Evolutionary conservation across 306 rosid genomes (phyloP).

Genomic region (Herpetospermum pedunculosum): DNA sequence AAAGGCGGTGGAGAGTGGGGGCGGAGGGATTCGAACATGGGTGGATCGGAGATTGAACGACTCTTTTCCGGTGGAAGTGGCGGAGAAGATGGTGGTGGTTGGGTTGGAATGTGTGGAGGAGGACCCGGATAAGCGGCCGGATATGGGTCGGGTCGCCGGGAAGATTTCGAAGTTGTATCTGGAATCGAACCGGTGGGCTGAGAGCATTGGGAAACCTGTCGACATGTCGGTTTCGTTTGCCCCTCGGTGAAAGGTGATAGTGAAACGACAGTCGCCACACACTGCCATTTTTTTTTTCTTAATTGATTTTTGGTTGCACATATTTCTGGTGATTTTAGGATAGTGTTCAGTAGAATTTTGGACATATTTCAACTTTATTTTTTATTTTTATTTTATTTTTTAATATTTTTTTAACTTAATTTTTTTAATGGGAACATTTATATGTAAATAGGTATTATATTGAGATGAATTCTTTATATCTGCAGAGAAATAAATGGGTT

Average conservation of each 20-base stretch:
- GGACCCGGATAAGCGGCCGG: slow-evolving; percentile 60
- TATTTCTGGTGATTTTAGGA: not conserved
- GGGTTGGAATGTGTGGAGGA: slow-evolving; percentile 54
- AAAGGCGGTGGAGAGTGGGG: slow-evolving; percentile 25
- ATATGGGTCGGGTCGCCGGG: slow-evolving; percentile 50
- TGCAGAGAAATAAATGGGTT: not conserved
- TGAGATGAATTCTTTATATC: not conserved
- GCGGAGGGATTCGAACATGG: slow-evolving; percentile 52
- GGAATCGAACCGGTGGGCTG: slow-evolving; percentile 64
- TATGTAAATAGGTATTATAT: not conserved
- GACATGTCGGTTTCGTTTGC: slow-evolving; percentile 57
- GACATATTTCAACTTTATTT: not conserved
- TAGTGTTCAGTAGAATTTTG: not conserved
- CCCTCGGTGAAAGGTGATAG: slow-evolving; percentile 32
- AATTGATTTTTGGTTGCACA: not conserved
- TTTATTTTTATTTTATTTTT: too few relatives aligned
- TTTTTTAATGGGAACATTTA: not conserved
- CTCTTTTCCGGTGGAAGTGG: slow-evolving; percentile 74
- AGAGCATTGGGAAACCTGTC: slow-evolving; percentile 29
- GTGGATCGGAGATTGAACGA: slow-evolving; percentile 65
- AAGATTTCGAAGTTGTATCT: slow-evolving; percentile 55
- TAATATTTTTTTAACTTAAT: too few relatives aligned
- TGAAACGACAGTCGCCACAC: not conserved
- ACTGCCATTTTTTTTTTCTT: not conserved
- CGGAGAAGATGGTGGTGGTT: slow-evolving; percentile 52